phyloP scores from a whole-genome alignment of 2,329 filamentous ascomycete species.

The Epichloe baconii region DNA sequence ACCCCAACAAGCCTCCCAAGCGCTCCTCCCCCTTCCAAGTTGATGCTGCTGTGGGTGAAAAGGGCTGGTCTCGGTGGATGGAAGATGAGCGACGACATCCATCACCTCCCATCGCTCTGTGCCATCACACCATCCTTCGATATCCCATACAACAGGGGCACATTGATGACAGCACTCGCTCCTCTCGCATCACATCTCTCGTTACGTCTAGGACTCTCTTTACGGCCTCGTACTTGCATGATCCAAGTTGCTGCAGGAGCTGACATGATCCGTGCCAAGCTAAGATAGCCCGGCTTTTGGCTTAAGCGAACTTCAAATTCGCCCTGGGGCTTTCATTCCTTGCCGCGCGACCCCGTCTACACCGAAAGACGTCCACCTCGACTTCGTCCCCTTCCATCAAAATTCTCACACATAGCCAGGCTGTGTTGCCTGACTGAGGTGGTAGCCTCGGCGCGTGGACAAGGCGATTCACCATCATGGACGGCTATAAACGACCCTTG shows the following conservation, averaged over 20 bases:
- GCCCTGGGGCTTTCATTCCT: neutral
- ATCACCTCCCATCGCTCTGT: too few relatives aligned
- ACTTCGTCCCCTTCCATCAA: neutral
- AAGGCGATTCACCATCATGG: constrained; percentile 14
- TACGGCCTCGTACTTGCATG: neutral
- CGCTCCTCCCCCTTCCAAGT: too few relatives aligned
- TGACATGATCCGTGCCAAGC: constrained; percentile 7
- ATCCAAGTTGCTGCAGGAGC: constrained; percentile 5
- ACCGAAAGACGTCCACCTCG: neutral
- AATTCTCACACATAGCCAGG: neutral
- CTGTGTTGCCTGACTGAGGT: neutral
- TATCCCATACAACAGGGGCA: neutral
- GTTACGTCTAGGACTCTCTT: neutral
- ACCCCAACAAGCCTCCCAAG: too few relatives aligned
- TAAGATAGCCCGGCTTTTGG: constrained; percentile 4
- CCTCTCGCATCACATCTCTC: neutral
- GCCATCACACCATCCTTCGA: neutral
- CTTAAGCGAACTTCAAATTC: neutral
- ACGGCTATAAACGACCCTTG: constrained; percentile 31
- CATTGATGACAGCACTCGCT: neutral
- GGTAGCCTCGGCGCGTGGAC: neutral
- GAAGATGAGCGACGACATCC: too few relatives aligned
- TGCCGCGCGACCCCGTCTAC: neutral
- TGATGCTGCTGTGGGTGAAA: too few relatives aligned
- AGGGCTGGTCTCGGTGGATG: too few relatives aligned